Percentiles rank a stretch among this genome's conserved stretches.
phyloP scores from a whole-genome alignment of 1,284 basidiomycete species.

The Butyriboletus appendiculatus region DNA sequence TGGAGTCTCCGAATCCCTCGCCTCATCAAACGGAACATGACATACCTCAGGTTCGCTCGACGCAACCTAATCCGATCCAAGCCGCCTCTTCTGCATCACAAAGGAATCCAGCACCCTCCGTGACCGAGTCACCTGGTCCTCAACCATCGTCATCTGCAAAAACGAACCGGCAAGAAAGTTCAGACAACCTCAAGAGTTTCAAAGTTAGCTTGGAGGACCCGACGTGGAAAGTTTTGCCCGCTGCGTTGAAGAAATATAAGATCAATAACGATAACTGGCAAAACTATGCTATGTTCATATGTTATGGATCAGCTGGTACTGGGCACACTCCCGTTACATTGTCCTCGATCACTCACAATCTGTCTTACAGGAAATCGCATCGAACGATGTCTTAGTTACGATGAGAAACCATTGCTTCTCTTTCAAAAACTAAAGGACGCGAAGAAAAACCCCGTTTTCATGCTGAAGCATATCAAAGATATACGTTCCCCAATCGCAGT shows the following conservation, averaged over 20 bases:
- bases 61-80: conserved; percentile 30
- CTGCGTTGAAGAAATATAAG: conserved; percentile 97
- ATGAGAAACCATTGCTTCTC: conserved; percentile 95
- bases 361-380: conserved; percentile 60
- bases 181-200: conserved; percentile 83
- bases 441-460: conserved; percentile 97
- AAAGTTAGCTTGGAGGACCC: conserved; percentile 95
- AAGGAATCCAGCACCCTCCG: conserved; percentile 30
- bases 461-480: conserved; percentile 98
- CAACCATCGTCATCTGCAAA: conserved; percentile 31
- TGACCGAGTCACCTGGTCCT: conserved; percentile 37
- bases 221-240: conserved; percentile 96
- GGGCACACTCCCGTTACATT: conserved; percentile 1
- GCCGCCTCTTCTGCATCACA: conserved; percentile 24
- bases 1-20: conserved; percentile 76
- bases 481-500: conserved; percentile 96
- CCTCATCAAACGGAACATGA: conserved; percentile 76
- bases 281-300: conserved; percentile 99
- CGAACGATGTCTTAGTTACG: conserved; percentile 96
- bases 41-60: conserved; percentile 40
- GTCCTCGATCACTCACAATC: neutral
- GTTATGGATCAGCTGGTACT: conserved; percentile 88
- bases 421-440: conserved; percentile 98
- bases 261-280: conserved; percentile 99
- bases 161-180: conserved; percentile 62